Evolutionary conservation across 495 filamentous ascomycete genomes (phyloP).

Genomic region (Neurospora sp.): DNA sequence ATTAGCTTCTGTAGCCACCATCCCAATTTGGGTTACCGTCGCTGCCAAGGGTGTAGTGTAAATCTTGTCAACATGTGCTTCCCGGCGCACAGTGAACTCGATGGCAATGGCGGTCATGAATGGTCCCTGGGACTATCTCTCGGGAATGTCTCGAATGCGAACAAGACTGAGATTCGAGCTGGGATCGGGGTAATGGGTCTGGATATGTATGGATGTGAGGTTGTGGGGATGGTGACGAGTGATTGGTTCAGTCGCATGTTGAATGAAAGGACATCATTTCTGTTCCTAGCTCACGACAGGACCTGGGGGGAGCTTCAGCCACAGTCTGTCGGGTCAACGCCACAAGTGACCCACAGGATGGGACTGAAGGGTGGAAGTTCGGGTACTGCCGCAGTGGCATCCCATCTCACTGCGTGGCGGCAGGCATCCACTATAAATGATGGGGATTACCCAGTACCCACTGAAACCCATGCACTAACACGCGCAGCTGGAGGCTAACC

Average conservation of each 20-base stretch:
- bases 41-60: neutral
- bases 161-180: neutral
- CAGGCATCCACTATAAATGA: neutral
- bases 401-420: neutral
- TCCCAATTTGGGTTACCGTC: neutral
- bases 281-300: neutral
- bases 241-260: neutral
- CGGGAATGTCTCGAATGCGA: neutral
- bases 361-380: neutral
- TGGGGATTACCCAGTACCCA: neutral
- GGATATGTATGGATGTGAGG: too few species aligned
- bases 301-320: neutral
- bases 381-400: neutral
- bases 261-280: neutral
- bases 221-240: too few species aligned
- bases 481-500: neutral
- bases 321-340: neutral
- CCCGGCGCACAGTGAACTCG: neutral
- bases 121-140: neutral
- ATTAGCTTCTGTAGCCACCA: neutral
- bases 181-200: neutral
- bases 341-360: neutral
- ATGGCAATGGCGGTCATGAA: neutral
- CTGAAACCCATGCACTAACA: neutral
- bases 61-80: neutral